These are phyloP conservation scores for Trichoderma sp. DNA, from an alignment of 2,329 filamentous ascomycete genomes.

Conservation along the genomic window DNA sequence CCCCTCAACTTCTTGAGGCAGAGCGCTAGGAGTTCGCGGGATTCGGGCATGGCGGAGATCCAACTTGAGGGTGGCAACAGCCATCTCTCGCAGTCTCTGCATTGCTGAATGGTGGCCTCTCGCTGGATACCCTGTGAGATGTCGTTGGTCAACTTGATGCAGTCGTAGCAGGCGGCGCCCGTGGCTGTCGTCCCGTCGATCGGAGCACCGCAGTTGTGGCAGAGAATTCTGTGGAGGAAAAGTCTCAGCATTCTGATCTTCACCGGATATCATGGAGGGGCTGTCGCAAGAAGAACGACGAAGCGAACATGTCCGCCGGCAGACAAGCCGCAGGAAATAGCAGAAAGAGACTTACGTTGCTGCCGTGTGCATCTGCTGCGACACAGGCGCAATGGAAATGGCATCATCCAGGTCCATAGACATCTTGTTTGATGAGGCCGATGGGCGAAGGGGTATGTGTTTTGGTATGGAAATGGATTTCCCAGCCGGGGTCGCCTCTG, in stretches of 20 bases:
- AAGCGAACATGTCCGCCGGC: not conserved
- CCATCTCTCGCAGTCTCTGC: constrained; percentile 94
- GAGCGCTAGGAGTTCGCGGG: constrained; percentile 86
- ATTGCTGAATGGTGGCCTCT: constrained; percentile 87
- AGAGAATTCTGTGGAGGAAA: constrained; percentile 68
- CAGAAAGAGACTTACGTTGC: constrained; percentile 44
- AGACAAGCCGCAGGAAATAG: not conserved
- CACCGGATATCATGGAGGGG: constrained; percentile 1
- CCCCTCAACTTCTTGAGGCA: constrained; percentile 88
- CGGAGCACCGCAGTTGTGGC: constrained; percentile 94
- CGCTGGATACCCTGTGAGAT: constrained; percentile 89
- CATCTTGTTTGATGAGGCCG: constrained; percentile 36
- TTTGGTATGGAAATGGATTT: constrained; percentile 3
- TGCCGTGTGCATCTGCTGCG: constrained; percentile 40
- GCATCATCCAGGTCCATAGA: constrained; percentile 51
- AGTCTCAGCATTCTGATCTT: constrained; percentile 6
- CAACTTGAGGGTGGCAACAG: constrained; percentile 82
- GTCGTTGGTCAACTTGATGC: constrained; percentile 91
- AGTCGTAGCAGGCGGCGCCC: constrained; percentile 92
- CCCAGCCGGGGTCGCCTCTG: constrained; percentile 11
- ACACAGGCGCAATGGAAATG: constrained; percentile 42
- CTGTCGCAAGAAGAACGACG: not conserved
- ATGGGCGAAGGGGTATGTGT: constrained; percentile 22
- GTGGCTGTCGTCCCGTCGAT: constrained; percentile 88
- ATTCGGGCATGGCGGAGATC: constrained; percentile 83